Evolutionary conservation across 192 early-diverging fungal species (phyloP).

Genomic region (Coemansia sp.): DNA sequence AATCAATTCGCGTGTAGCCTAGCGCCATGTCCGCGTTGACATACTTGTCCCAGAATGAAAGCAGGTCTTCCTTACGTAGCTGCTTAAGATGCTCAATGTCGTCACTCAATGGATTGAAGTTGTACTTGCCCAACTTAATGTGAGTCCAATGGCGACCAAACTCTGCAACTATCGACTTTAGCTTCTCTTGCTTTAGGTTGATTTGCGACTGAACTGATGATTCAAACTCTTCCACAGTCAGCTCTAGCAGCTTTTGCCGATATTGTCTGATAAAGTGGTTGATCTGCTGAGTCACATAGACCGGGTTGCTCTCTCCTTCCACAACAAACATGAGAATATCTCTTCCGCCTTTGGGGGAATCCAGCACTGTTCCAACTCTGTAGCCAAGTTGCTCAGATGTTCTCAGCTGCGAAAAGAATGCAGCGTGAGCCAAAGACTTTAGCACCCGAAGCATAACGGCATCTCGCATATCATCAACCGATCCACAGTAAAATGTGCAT

Average conservation of each 20-base stretch:
- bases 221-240: conserved; percentile 62
- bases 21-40: conserved; percentile 22
- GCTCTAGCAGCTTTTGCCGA: conserved; percentile 35
- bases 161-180: conserved; percentile 73
- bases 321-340: conserved; percentile 65
- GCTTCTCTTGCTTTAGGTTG: conserved; percentile 62
- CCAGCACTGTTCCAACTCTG: background rate
- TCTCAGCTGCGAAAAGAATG: conserved; percentile 86
- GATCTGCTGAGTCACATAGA: conserved; percentile 76
- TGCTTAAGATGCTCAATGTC: conserved; percentile 6
- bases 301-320: conserved; percentile 80
- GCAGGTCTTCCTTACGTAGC: conserved; percentile 26
- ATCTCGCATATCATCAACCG: conserved; percentile 57
- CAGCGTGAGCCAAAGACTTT: conserved; percentile 72
- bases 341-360: background rate
- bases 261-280: conserved; percentile 74
- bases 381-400: conserved; percentile 88
- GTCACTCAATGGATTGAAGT: conserved; percentile 64
- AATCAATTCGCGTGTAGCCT: background rate
- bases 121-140: conserved; percentile 67
- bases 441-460: conserved; percentile 65
- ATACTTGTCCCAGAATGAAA: conserved; percentile 36
- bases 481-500: conserved; percentile 76
- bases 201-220: conserved; percentile 64
- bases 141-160: conserved; percentile 62